Evolutionary conservation across 139 green algal species (phyloP).

Genomic region (Chlamydomonas sp.): DNA sequence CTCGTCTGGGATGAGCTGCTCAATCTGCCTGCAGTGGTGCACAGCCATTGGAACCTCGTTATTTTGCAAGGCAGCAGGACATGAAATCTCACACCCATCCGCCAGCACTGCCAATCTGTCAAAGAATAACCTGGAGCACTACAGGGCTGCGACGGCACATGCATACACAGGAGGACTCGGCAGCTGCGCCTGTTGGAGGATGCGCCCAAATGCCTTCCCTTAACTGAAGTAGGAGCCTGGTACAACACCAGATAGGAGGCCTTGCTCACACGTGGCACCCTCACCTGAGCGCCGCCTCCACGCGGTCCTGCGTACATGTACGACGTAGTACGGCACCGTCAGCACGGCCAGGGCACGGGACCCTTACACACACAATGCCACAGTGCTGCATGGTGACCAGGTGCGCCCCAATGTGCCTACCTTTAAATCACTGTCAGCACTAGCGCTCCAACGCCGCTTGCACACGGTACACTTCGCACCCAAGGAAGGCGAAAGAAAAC

Average conservation of each 20-base stretch:
- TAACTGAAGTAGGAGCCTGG: too few species aligned
- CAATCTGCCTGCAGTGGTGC: slow-evolving; percentile 10
- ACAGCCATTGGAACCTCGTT: background rate
- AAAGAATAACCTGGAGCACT: background rate
- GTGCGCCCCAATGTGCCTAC: too few species aligned
- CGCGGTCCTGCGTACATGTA: background rate
- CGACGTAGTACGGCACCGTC: background rate
- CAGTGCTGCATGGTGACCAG: background rate
- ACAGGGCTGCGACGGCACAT: too few species aligned
- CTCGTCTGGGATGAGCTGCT: slow-evolving; percentile 30
- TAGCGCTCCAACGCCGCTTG: too few species aligned
- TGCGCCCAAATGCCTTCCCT: too few species aligned
- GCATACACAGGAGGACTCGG: too few species aligned
- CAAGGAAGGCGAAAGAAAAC: background rate
- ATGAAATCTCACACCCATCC: background rate
- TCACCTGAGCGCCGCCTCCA: slow-evolving; percentile 16
- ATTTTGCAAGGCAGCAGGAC: background rate
- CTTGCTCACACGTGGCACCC: background rate
- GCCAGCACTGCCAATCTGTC: background rate
- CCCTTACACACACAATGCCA: background rate
- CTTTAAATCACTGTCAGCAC: too few species aligned
- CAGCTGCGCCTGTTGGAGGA: too few species aligned
- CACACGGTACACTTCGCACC: too few species aligned
- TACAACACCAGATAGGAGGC: background rate
- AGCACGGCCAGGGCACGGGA: background rate